Conservation (phyloP, 202 grass and related monocot genomes). For the Carex arenaria region DNA sequence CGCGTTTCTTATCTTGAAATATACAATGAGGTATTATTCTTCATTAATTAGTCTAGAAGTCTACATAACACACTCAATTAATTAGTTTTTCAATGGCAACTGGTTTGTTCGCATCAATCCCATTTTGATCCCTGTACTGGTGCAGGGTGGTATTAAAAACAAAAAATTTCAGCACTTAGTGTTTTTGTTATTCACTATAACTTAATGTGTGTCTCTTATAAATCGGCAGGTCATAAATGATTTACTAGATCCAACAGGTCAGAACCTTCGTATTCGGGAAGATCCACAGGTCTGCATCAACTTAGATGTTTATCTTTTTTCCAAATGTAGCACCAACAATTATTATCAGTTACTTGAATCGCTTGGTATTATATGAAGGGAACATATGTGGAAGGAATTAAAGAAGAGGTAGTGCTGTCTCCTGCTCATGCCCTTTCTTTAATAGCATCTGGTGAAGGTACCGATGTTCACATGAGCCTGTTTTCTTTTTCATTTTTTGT, state of each 20-base stretch:
- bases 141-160: background rate
- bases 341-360: background rate
- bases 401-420: conserved; percentile 96
- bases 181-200: conserved; percentile 21
- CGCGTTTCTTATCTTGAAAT: conserved; percentile 99
- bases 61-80: background rate
- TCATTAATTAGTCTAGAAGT: conserved; percentile 2
- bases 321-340: background rate
- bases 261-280: conserved; percentile 97
- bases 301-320: background rate
- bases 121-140: conserved; percentile 20
- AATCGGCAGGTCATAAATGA: conserved; percentile 89
- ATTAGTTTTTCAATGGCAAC: background rate
- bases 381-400: conserved; percentile 95
- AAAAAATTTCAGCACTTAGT: conserved; percentile 6
- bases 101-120: background rate
- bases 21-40: conserved; percentile 87
- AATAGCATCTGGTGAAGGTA: conserved; percentile 95
- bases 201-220: conserved; percentile 3
- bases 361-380: conserved; percentile 39
- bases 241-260: conserved; percentile 86
- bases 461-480: conserved; percentile 8
- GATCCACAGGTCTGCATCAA: conserved; percentile 67
- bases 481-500: background rate
- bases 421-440: conserved; percentile 91